A percentile compares a stretch with the other conserved stretches of the same genome.
Evolutionary conservation across 2,329 filamentous ascomycete species (phyloP).

Genomic region (Colletotrichum tamarilloi): DNA sequence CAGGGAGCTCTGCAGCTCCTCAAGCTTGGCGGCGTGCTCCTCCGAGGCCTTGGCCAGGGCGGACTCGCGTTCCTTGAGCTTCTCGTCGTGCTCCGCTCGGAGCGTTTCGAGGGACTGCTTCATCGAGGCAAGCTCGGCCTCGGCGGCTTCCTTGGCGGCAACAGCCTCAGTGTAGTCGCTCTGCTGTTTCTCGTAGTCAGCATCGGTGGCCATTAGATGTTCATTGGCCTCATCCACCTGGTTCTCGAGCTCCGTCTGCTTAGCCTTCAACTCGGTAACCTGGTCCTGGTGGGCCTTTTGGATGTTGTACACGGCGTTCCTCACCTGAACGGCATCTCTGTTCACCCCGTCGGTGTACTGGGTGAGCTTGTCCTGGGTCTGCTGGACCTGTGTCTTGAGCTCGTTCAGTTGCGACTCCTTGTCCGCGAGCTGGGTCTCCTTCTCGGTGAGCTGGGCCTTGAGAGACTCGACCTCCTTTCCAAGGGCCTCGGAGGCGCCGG

Average conservation of each 20-base stretch:
- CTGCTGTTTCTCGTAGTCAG: constrained; percentile 62
- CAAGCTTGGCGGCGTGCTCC: constrained; percentile 62
- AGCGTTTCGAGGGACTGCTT: constrained; percentile 62
- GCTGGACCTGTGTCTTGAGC: constrained; percentile 66
- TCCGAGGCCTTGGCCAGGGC: constrained; percentile 52
- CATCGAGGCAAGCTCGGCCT: constrained; percentile 59
- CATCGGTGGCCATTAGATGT: constrained; percentile 63
- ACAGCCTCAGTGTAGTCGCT: constrained; percentile 60
- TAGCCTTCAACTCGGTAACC: constrained; percentile 60
- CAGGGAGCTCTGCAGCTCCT: constrained; percentile 61
- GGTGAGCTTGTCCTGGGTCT: constrained; percentile 66
- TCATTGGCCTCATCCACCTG: constrained; percentile 61
- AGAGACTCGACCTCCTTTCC: constrained; percentile 70
- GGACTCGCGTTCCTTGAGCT: constrained; percentile 51
- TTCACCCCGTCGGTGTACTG: constrained; percentile 64
- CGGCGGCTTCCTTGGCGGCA: constrained; percentile 59
- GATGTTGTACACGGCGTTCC: constrained; percentile 40
- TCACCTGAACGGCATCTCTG: constrained; percentile 50
- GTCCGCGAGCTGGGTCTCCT: constrained; percentile 67
- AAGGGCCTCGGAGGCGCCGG: constrained; percentile 52
- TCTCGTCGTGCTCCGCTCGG: constrained; percentile 53
- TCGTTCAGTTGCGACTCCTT: constrained; percentile 68
- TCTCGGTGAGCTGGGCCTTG: constrained; percentile 68
- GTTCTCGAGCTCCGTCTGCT: constrained; percentile 59
- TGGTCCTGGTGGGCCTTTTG: constrained; percentile 52